A percentile compares a stretch with the other conserved stretches of the same genome.
These are phyloP conservation scores for Sporothrix dimorphospora DNA, from an alignment of 2,329 filamentous ascomycete genomes.

Conservation along the genomic window DNA sequence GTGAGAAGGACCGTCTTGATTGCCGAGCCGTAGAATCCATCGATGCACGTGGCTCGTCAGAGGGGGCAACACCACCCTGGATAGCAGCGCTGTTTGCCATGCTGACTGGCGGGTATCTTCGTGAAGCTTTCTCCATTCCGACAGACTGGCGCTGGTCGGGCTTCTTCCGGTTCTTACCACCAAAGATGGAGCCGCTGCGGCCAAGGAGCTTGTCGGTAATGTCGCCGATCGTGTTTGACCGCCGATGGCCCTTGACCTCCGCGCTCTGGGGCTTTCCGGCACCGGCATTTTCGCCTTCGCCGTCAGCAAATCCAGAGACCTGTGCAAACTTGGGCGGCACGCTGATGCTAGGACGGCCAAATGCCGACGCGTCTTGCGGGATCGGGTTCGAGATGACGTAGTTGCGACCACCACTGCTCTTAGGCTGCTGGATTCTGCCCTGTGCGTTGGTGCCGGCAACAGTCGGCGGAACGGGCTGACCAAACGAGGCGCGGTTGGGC, in stretches of 20 bases:
- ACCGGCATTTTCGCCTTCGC: slow-evolving; percentile 51
- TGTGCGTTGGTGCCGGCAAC: slow-evolving; percentile 88
- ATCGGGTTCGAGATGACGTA: slow-evolving; percentile 74
- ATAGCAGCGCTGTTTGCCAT: slow-evolving; percentile 69
- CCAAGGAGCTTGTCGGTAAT: slow-evolving; percentile 85
- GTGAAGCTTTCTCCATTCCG: slow-evolving; percentile 54
- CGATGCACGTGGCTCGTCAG: slow-evolving; percentile 57
- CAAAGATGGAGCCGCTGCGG: slow-evolving; percentile 79
- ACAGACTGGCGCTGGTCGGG: slow-evolving; percentile 44
- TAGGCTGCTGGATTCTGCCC: slow-evolving; percentile 83
- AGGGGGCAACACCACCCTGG: not conserved
- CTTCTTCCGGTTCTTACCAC: slow-evolving; percentile 60
- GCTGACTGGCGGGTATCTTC: slow-evolving; percentile 85
- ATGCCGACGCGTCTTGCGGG: slow-evolving; percentile 55
- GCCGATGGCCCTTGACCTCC: slow-evolving; percentile 62
- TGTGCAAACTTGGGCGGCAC: slow-evolving; percentile 62
- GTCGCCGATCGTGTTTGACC: slow-evolving; percentile 76
- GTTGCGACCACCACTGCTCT: slow-evolving; percentile 58
- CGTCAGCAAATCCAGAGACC: slow-evolving; percentile 58
- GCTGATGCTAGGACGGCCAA: slow-evolving; percentile 64
- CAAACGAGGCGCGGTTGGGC: slow-evolving; percentile 71
- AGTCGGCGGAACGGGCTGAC: slow-evolving; percentile 82
- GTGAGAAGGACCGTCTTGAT: slow-evolving; percentile 70
- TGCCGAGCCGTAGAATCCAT: slow-evolving; percentile 63
- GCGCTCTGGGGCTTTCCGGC: slow-evolving; percentile 38